Conservation (phyloP, 2,329 filamentous ascomycete genomes). For the Colletotrichum echinochloae region DNA sequence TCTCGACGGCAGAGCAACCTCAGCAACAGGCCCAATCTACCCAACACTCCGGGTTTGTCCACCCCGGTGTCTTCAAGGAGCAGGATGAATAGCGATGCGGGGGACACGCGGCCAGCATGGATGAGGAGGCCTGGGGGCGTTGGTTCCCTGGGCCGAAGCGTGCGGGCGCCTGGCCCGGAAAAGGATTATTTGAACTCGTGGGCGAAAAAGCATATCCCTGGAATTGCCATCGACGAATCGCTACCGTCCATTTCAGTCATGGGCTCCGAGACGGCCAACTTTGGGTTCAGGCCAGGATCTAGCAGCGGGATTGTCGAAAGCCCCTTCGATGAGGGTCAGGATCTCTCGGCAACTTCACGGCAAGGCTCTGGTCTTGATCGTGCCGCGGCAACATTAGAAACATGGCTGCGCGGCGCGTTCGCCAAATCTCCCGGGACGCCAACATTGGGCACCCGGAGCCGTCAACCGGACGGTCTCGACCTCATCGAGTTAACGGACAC, state of each 20-base stretch:
- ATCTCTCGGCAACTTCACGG: slow-evolving; percentile 55
- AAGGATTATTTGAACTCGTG: slow-evolving; percentile 87
- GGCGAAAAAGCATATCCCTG: slow-evolving; percentile 85
- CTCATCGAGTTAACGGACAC: slow-evolving; percentile 79
- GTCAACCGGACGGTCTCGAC: slow-evolving; percentile 65
- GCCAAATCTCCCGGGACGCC: slow-evolving; percentile 69
- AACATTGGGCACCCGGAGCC: slow-evolving; percentile 51
- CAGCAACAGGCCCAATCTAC: slow-evolving; percentile 48
- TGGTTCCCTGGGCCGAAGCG: slow-evolving; percentile 79
- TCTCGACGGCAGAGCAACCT: slow-evolving; percentile 59
- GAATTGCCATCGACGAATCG: slow-evolving; percentile 75
- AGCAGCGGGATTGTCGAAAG: slow-evolving; percentile 62
- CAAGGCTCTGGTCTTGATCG: slow-evolving; percentile 76
- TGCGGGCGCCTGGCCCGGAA: slow-evolving; percentile 82
- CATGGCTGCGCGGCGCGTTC: slow-evolving; percentile 88
- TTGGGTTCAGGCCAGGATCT: slow-evolving; percentile 62
- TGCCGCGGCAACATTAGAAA: slow-evolving; percentile 87
- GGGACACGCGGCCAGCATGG: slow-evolving; percentile 64
- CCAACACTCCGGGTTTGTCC: slow-evolving; percentile 46
- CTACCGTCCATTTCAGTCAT: slow-evolving; percentile 75
- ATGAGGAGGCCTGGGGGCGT: slow-evolving; percentile 90
- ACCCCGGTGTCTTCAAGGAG: slow-evolving; percentile 53
- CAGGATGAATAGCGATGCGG: slow-evolving; percentile 53
- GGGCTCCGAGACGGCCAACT: slow-evolving; percentile 69
- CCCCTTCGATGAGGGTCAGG: slow-evolving; percentile 61